Evolutionary conservation across 108 stramenopile genomes (phyloP), one percentile per base, ranked within the genome.

Genomic region (Fragilaria radians): DNA sequence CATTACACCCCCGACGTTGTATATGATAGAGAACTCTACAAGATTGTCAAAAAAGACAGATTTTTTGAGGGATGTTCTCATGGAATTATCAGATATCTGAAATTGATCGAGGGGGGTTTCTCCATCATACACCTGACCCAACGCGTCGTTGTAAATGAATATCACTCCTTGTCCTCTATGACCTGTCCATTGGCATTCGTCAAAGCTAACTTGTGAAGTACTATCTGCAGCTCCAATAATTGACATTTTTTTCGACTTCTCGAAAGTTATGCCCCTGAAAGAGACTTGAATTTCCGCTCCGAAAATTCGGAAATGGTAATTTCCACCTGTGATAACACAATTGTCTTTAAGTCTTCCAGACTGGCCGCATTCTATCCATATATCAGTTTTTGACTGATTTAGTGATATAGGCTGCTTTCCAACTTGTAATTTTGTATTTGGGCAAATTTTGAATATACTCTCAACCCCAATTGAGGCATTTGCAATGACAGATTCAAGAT

Each of bases 161-260:
- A 42, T 14, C 14, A 42, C 36, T 42, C 36, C 36, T 42, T 42
- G 36, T 14, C 36, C 36, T 42, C 11, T 11, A 42, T 42, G 36
- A 7, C 36, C 36, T 42, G 36, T 42, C 36, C 36, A 42, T 42
- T 42, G 36, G 36, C 36, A 42, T 42, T 42, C 36, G 36, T 42
- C 36, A 14, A 42, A 42, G 14, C 7, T 42, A 7, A 14, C 36
- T 7, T 7, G 7, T 14, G 36, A 42, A 11, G 7, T 7, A 7
- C 11, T 11, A 14, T 42, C 36, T 42, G 36, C 36, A 7, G 36
- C 36, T 7, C 11, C 36, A 14, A 42, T 14, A 11, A 42, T 42
- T 7, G 36, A 42, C 36, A 42, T 42, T 7, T 11, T 14, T 11
- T 14, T 42, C 11, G 36, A 42, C 7, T 42, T 42, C 36, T 42